phyloP scores from a whole-genome alignment of 345 rosid species.

The Alliaria petiolata region DNA sequence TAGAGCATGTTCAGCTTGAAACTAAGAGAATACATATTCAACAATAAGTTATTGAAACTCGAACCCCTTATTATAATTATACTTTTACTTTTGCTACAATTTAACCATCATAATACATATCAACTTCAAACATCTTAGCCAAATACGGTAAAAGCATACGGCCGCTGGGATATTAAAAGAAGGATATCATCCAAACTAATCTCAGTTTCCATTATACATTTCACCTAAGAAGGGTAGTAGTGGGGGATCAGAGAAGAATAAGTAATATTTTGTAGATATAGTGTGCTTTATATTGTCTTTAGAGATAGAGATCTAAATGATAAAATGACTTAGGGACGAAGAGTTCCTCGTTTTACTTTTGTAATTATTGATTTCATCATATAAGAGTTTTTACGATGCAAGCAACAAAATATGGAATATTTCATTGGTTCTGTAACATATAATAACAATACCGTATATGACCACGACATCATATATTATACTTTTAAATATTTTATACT shows the following conservation, averaged over 20 bases:
- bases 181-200: not conserved
- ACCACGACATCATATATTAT: not conserved
- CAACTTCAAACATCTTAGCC: not conserved
- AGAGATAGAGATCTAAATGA: not conserved
- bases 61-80: not conserved
- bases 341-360: not conserved
- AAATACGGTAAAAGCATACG: not conserved
- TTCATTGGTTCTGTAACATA: not conserved
- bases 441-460: not conserved
- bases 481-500: not conserved
- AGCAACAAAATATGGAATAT: conserved; percentile 3
- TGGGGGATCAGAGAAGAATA: not conserved
- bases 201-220: not conserved
- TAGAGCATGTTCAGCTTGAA: too few relatives aligned
- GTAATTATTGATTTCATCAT: not conserved
- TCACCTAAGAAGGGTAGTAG: not conserved
- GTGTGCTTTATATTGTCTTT: not conserved
- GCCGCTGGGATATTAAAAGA: not conserved
- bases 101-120: not conserved
- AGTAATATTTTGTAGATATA: not conserved
- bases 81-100: not conserved
- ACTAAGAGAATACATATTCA: not conserved
- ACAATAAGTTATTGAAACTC: not conserved
- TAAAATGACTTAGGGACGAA: not conserved
- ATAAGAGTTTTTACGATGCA: not conserved